These are phyloP conservation scores for Aleurites moluccanus DNA, from an alignment of 441 rosid species.

Conservation along the genomic window DNA sequence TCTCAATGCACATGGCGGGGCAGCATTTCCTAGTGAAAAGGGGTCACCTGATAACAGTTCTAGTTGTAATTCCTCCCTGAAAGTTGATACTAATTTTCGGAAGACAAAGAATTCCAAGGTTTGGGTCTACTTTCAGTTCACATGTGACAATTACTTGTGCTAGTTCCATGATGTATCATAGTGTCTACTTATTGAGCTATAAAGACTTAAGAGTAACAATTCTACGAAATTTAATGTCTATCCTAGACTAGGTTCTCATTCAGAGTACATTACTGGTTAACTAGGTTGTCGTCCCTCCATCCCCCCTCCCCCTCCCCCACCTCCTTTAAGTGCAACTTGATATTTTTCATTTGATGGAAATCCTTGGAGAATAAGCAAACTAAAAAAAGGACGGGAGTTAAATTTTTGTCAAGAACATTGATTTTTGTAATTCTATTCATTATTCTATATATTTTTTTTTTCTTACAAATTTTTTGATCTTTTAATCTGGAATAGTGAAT, in stretches of 20 bases:
- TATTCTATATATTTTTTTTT: neutral
- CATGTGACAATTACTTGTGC: slow-evolving; percentile 11
- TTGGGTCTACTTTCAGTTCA: slow-evolving; percentile 23
- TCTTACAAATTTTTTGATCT: neutral
- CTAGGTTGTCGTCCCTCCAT: neutral
- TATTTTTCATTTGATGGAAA: neutral
- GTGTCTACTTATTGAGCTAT: neutral
- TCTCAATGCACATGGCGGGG: slow-evolving; percentile 90
- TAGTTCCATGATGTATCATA: slow-evolving; percentile 14
- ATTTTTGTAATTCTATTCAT: neutral
- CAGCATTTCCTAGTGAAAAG: slow-evolving; percentile 75
- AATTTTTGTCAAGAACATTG: neutral
- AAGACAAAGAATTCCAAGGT: slow-evolving; percentile 68
- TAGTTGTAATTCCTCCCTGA: slow-evolving; percentile 35
- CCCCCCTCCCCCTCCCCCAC: no score
- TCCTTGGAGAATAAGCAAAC: neutral
- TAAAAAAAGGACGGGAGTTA: neutral
- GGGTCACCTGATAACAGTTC: slow-evolving; percentile 48
- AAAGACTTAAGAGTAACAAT: neutral
- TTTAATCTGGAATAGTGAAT: neutral
- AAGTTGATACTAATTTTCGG: slow-evolving; percentile 35
- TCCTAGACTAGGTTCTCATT: slow-evolving; percentile 5
- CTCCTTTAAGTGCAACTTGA: neutral
- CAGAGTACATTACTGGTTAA: neutral
- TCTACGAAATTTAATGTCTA: slow-evolving; percentile 11